Evolutionary conservation across 2,329 filamentous ascomycete species (phyloP), one percentile per base, ranked within the genome.

Genomic region (Colletotrichum scovillei): DNA sequence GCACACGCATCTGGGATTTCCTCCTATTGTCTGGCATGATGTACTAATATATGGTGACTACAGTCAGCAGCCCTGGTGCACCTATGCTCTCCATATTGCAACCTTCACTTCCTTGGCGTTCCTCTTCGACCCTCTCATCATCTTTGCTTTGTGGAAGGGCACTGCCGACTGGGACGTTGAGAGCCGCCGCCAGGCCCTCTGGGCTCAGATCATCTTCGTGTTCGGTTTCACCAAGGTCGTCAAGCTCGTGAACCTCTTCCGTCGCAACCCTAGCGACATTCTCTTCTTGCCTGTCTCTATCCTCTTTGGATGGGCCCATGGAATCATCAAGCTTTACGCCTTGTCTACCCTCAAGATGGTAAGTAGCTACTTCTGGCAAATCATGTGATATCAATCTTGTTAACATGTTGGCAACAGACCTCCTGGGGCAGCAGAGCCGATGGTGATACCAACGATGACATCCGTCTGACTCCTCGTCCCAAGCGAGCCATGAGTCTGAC

Each of bases 391-490:
- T 3, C 32, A 49, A 30, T 24, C 16, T 24, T 56, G n/a, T 32
- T 69, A 26, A 65, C 59, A 49, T 66, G 42, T 24, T 69, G 63
- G 55, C 32, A 59, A 72, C 80, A 98, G 95, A 98, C 95, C 57
- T 96, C 95, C 65, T 98, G 95, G 95, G 95, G 95, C 80, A 98
- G 95, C 84, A 93, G 95, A 83, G 94, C 95, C 78, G 95, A 97
- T 78, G 95, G 95, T 80, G 95, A 98, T 83, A 89, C 93, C 77
- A 93, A 97, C 83, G 93, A 97, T 82, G 89, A 89, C 75, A 88
- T 91, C 77, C 92, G 93, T 79, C 91, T 94, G 86, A 89, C 84
- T 52, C 85, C 82, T 38, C 82, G 84, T 49, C 86, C 87, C 19
- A 80, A 80, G 76, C 84, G 80, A 35, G 81, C 83, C 5, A 76